Percentiles rank a stretch among this genome's conserved stretches.
Conservation (phyloP, 2,329 filamentous ascomycete genomes). For the Aspergillus fructus region DNA sequence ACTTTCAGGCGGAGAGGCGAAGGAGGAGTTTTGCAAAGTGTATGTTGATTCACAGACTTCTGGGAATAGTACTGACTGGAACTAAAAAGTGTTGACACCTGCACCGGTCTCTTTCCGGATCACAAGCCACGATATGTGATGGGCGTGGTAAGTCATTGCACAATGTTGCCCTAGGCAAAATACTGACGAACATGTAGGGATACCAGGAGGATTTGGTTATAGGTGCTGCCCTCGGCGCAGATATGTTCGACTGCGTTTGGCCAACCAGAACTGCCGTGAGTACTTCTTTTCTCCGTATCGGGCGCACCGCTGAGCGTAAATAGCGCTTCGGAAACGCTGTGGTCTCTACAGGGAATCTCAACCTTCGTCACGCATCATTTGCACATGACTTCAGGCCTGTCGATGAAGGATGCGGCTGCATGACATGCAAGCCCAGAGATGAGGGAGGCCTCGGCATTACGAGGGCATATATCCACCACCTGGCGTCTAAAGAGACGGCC, state of each 20-base stretch:
- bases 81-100: slow-evolving; percentile 65
- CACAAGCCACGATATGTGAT: slow-evolving; percentile 98
- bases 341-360: slow-evolving; percentile 76
- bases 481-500: slow-evolving; percentile 90
- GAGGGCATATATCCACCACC: slow-evolving; percentile 85
- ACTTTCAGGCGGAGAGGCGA: slow-evolving; percentile 90
- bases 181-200: slow-evolving; percentile 51
- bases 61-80: slow-evolving; percentile 11
- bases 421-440: slow-evolving; percentile 66
- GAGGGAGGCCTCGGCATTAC: slow-evolving; percentile 78
- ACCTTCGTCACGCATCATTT: slow-evolving; percentile 74
- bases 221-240: slow-evolving; percentile 87
- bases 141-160: slow-evolving; percentile 67
- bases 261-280: slow-evolving; percentile 83
- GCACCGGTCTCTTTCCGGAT: slow-evolving; percentile 80
- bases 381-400: slow-evolving; percentile 79
- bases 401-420: slow-evolving; percentile 78
- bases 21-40: slow-evolving; percentile 87
- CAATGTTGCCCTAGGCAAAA: background rate
- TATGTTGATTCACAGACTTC: slow-evolving; percentile 24
- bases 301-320: background rate
- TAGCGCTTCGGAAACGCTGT: slow-evolving; percentile 90
- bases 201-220: slow-evolving; percentile 96
- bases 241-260: slow-evolving; percentile 99
- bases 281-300: background rate